phyloP scores from a whole-genome alignment of 208 protist species.

The Zelonia costaricensis region DNA sequence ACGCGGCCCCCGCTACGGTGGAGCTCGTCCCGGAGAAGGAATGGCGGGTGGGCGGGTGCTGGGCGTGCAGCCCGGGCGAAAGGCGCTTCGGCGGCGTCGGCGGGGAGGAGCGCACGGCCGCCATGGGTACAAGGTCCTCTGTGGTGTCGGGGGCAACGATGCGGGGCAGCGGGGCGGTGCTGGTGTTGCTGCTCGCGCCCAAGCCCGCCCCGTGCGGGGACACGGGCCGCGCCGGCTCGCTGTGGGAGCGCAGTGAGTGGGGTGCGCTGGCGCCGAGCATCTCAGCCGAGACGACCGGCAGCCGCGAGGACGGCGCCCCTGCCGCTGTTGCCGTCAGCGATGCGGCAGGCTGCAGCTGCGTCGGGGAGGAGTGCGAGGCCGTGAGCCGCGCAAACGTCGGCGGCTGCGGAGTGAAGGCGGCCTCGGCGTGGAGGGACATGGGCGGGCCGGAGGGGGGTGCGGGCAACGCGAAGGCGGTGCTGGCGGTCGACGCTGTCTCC shows the following conservation, averaged over 20 bases:
- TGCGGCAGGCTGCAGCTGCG: slow-evolving; percentile 1
- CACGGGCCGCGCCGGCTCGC: background rate
- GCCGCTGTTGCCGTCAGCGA: background rate
- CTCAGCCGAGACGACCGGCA: background rate
- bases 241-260: background rate
- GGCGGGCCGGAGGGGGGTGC: background rate
- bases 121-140: slow-evolving; percentile 8
- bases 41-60: background rate
- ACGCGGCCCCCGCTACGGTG: slow-evolving; percentile 1
- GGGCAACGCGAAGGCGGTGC: background rate
- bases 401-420: background rate
- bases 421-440: background rate
- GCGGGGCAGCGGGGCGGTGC: background rate
- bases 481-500: slow-evolving; percentile 5
- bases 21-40: background rate
- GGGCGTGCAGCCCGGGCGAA: background rate
- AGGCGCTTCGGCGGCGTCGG: background rate
- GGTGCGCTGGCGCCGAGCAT: background rate
- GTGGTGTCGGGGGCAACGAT: background rate
- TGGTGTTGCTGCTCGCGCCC: background rate
- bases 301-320: background rate
- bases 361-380: slow-evolving; percentile 5
- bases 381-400: slow-evolving; percentile 3
- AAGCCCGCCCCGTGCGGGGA: background rate
- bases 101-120: background rate